Base-by-base conservation (phyloP, 768 basidiomycete species). In the Phylloporus arenicola region DNA sequence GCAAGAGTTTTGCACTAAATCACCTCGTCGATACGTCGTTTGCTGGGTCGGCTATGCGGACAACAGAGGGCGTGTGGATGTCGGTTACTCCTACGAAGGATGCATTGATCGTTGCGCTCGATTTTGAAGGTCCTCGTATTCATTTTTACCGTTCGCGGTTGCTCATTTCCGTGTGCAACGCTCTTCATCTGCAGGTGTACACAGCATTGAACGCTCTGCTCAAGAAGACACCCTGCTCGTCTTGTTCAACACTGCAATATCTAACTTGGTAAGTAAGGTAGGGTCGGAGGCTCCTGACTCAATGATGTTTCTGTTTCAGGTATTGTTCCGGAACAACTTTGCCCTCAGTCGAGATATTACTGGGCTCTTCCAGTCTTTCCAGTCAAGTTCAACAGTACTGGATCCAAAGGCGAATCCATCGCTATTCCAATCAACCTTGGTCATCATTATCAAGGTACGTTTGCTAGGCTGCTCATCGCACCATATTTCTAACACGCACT, bases 51-150 rank as follows among this genome's bases (percentile, higher is more conserved):
- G 82, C 82, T 0, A 82, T 83, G 80, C 68, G 79, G n/a, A 82
- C 81, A 9, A 83, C 79, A 58, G 79, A 82, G 66, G 81, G 82
- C 5, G 79, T 83, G 2, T 83, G 82, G 82, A 77, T 83, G 75
- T 82, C 81, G 1, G 78, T 80, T 8, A 81, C 82, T 2, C 83
- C 82, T 0, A 82, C 81, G 0, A 67, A 75, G 42, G 75, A 80
- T 20, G 63, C 63, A 0, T 57, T 84, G 10, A 67, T 84, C 10
- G 80, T 84, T 1, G 76, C 82, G 3, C 70, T 84, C 6, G 82
- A 84, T 54, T 84, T 84, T 40, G 82, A 84, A 73, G 82, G 83
- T 74, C 0, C n/a, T n/a, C 0, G 2, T 17, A 4, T 6, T 24
- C 29, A 16, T n/a, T 33, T 6, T 7, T 7, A 19, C 9, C 16